phyloP scores from a whole-genome alignment of 176 grass and related monocot genomes.

The Phoenix dactylifera region DNA sequence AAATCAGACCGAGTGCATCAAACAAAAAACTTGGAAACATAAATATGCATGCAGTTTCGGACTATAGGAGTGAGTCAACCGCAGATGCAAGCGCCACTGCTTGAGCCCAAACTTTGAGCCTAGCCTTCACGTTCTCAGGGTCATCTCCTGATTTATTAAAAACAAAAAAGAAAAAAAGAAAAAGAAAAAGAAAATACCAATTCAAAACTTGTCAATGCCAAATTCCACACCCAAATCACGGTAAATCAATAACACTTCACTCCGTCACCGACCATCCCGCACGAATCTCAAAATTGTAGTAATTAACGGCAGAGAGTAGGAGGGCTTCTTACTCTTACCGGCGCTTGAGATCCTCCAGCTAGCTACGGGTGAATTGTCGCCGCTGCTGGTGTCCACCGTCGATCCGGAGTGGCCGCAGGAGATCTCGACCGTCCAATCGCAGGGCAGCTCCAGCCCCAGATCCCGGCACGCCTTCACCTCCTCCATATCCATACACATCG shows the following conservation, averaged over 20 bases:
- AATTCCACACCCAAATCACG: too few relatives aligned
- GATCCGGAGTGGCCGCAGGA: not conserved
- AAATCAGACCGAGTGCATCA: too few relatives aligned
- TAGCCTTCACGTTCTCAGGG: constrained; percentile 53
- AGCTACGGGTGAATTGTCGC: constrained; percentile 10
- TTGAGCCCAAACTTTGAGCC: constrained; percentile 66
- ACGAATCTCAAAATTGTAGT: too few relatives aligned
- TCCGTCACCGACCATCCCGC: too few relatives aligned
- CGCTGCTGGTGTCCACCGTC: constrained; percentile 10
- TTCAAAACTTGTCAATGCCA: too few relatives aligned
- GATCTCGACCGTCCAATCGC: constrained; percentile 32
- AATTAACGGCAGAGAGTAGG: not conserved
- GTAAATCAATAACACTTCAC: too few relatives aligned
- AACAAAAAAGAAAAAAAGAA: not conserved
- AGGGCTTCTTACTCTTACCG: not conserved
- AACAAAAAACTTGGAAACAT: too few relatives aligned
- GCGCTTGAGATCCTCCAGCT: constrained; percentile 18
- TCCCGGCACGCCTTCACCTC: constrained; percentile 67
- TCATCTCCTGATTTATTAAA: constrained; percentile 25
- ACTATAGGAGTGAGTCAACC: too few relatives aligned
- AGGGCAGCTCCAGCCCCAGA: constrained; percentile 51
- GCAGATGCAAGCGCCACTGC: constrained; percentile 45
- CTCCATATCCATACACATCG: constrained; percentile 55
- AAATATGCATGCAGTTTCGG: too few relatives aligned
- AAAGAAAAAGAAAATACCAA: not conserved